Percentiles rank a stretch among this genome's conserved stretches.
phyloP scores from a whole-genome alignment of 108 stramenopile genomes.

The Schizochytrium sp. region DNA sequence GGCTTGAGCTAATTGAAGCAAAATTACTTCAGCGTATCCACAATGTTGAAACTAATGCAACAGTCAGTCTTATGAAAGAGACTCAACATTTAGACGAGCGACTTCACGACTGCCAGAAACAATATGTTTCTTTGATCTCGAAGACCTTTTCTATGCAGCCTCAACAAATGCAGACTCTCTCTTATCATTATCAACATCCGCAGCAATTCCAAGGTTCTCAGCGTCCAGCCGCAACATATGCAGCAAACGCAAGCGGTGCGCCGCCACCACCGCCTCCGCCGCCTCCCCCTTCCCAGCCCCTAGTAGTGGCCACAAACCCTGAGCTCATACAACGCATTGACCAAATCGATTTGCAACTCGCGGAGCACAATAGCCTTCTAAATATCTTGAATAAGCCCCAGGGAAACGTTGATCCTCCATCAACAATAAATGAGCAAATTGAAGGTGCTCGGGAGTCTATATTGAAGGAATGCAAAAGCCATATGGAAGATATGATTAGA shows the following conservation, averaged over 20 bases:
- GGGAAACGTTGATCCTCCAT: neutral
- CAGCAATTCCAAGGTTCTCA: neutral
- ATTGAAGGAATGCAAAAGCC: neutral
- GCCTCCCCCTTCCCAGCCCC: neutral
- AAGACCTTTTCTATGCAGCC: neutral
- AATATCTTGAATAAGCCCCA: neutral
- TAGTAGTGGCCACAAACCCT: neutral
- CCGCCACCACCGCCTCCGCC: neutral
- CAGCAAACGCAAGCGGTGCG: neutral
- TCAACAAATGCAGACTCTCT: too few species aligned
- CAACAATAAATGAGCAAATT: neutral
- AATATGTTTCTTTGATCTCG: neutral
- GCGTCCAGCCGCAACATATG: neutral
- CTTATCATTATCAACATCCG: neutral
- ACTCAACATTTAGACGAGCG: neutral
- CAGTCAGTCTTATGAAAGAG: neutral
- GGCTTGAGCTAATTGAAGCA: neutral
- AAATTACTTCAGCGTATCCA: neutral
- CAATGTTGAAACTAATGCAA: neutral
- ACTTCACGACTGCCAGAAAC: slow-evolving; percentile 27
- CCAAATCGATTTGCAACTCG: neutral
- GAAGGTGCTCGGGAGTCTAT: neutral
- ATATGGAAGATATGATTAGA: neutral
- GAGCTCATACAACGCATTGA: neutral
- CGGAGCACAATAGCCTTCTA: neutral